Conservation (phyloP, 345 rosid species). For the Erucastrum elatum region DNA sequence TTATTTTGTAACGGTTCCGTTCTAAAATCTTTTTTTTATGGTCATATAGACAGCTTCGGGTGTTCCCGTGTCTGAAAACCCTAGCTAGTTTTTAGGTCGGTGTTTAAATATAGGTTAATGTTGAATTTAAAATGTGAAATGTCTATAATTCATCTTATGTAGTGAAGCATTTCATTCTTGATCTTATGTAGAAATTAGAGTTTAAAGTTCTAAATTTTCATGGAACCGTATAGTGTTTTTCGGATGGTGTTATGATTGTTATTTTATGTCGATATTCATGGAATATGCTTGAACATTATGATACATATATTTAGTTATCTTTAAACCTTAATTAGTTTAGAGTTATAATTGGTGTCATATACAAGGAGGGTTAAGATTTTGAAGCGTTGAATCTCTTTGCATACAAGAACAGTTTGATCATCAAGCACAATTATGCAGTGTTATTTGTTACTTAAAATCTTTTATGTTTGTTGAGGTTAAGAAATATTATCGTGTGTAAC, state of each 20-base stretch:
- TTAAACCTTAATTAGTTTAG: neutral
- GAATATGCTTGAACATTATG: neutral
- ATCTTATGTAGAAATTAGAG: constrained; percentile 47
- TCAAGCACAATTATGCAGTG: neutral
- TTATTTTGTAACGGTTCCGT: constrained; percentile 31
- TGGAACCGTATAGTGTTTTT: neutral
- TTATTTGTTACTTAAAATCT: neutral
- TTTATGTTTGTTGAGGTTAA: neutral
- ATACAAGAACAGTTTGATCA: constrained; percentile 1
- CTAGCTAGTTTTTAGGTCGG: constrained; percentile 47
- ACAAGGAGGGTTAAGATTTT: constrained; percentile 22
- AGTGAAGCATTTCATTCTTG: constrained; percentile 22
- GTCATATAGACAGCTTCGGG: constrained; percentile 18
- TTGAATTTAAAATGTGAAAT: neutral
- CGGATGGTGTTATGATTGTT: constrained; percentile 28
- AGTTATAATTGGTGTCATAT: constrained; percentile 20
- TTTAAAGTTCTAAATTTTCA: constrained; percentile 26
- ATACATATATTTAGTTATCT: neutral
- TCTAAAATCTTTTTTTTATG: neutral
- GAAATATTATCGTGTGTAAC: neutral
- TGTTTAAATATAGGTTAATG: constrained; percentile 17
- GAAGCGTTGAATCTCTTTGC: constrained; percentile 10
- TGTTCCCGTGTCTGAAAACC: constrained; percentile 44
- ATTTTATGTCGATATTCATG: constrained; percentile 52
- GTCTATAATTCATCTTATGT: constrained; percentile 6